These are phyloP conservation scores for Alternaria sp. DNA, from an alignment of 2,329 filamentous ascomycete species.

Conservation along the genomic window DNA sequence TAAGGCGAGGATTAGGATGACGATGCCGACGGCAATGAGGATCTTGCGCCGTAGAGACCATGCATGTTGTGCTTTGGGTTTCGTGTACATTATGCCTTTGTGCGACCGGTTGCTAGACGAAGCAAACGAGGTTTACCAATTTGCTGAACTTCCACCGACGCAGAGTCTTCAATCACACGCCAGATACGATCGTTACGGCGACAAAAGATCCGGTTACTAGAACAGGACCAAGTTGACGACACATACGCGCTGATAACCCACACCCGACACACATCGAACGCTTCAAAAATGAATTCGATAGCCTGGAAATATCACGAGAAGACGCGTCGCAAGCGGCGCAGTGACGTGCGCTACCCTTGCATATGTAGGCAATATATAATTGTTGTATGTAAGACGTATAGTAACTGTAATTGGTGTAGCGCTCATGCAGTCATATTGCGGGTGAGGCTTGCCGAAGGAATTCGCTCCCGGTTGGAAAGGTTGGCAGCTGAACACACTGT, in stretches of 20 bases:
- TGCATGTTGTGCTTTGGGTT: constrained; percentile 6
- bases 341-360: neutral
- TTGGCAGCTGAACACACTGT: neutral
- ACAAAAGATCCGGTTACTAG: too few species aligned
- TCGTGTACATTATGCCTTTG: constrained; percentile 13
- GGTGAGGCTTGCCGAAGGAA: constrained; percentile 11
- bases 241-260: neutral
- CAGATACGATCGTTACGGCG: too few species aligned
- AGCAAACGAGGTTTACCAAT: too few species aligned
- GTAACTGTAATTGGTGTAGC: constrained; percentile 1
- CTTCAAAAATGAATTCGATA: neutral
- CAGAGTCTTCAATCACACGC: neutral
- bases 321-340: constrained; percentile 8
- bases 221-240: neutral
- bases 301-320: neutral
- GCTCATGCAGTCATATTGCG: constrained; percentile 8
- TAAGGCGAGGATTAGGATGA: constrained; percentile 58
- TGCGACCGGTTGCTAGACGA: neutral
- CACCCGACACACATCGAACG: neutral
- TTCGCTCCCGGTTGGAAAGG: neutral
- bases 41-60: constrained; percentile 35
- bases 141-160: too few species aligned
- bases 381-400: neutral
- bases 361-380: constrained; percentile 15
- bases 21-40: constrained; percentile 37